Evolutionary conservation across 148 eudicot species (phyloP), one percentile per base, ranked within the genome.

Genomic region (Amaranthus palmeri): DNA sequence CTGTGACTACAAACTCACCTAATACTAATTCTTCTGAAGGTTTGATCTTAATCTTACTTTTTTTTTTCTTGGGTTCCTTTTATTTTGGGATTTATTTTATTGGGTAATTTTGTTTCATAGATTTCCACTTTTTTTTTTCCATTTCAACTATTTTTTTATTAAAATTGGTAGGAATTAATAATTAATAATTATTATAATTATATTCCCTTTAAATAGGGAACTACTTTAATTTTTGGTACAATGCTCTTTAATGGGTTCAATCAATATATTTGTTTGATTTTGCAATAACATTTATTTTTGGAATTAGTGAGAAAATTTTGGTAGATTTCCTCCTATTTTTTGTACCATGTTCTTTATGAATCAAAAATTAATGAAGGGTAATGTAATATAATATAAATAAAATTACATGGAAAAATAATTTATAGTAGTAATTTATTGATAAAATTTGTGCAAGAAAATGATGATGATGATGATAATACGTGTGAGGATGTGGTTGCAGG

Each of bases 1-100:
- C 92, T 69, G 77, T 77, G 12, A 66, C 61, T 65, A 65, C 74
- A 14, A 76, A 81, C 80, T 87, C 85, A 62, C 69, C 79, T 6
- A 44, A 73, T 48, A 53, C 66, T 17, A 84, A 61, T 74, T 77
- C 90, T 40, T 57, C 78, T 47, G 92, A 92, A 87, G 96, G 97
- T 92, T 72, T 41, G 68, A 55, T 59, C 69, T 61, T 57, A 11
- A 25, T 58, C 11, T 2, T n/a, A 11, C 49, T 46, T 13, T 51
- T 43, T 60, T 51, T 14, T 49, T 59, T 15, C 11, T 3, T 49
- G 48, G 45, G 10, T 70, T 54, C 47, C 49, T 60, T 8, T 4
- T 12, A 46, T 45, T 60, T 61, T 52, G 4, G 51, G 50, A 56
- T 41, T 10, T 17, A 67, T 7, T 57, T 65, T 49, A 48, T 57